Evolutionary conservation across 2,329 filamentous ascomycete genomes (phyloP).

Genomic region (Aspergillus sp.): DNA sequence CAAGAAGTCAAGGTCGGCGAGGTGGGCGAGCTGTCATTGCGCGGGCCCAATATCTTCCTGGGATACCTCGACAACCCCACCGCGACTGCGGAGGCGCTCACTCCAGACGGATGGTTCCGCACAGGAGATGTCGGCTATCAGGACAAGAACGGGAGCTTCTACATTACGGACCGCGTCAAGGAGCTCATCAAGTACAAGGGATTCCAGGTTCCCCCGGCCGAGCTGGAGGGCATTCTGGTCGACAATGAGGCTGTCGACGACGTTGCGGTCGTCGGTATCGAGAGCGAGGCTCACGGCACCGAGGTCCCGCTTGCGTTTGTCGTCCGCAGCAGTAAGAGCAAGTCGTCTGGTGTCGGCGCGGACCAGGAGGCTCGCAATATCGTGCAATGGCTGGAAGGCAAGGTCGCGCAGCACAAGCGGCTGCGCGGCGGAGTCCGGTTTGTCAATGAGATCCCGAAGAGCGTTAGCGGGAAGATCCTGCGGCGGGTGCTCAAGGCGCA

Average conservation of each 20-base stretch:
- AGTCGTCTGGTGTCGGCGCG: conserved; percentile 34
- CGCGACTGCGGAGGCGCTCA: conserved; percentile 48
- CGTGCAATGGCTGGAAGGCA: conserved; percentile 31
- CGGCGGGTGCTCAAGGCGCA: conserved; percentile 36
- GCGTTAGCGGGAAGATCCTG: conserved; percentile 40
- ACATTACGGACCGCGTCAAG: conserved; percentile 79
- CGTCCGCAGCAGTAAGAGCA: conserved; percentile 39
- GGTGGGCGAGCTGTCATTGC: conserved; percentile 60
- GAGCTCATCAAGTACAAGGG: conserved; percentile 57
- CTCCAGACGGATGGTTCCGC: conserved; percentile 71
- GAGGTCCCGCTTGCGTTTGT: conserved; percentile 61
- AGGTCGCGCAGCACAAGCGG: conserved; percentile 38
- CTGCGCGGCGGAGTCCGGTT: conserved; percentile 39
- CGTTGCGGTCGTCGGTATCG: conserved; percentile 54
- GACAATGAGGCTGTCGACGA: conserved; percentile 46
- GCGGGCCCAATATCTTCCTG: conserved; percentile 55
- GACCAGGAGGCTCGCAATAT: conserved; percentile 42
- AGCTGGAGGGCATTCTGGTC: conserved; percentile 50
- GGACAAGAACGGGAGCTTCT: conserved; percentile 71
- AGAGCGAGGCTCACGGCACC: conserved; percentile 52
- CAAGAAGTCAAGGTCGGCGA: conserved; percentile 53
- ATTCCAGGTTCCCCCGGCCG: conserved; percentile 61
- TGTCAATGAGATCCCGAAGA: conserved; percentile 40
- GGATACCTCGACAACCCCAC: conserved; percentile 53
- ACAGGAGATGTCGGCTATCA: conserved; percentile 80